Evolutionary conservation across 768 basidiomycete genomes (phyloP).

Genomic region (Mycena alexandri): DNA sequence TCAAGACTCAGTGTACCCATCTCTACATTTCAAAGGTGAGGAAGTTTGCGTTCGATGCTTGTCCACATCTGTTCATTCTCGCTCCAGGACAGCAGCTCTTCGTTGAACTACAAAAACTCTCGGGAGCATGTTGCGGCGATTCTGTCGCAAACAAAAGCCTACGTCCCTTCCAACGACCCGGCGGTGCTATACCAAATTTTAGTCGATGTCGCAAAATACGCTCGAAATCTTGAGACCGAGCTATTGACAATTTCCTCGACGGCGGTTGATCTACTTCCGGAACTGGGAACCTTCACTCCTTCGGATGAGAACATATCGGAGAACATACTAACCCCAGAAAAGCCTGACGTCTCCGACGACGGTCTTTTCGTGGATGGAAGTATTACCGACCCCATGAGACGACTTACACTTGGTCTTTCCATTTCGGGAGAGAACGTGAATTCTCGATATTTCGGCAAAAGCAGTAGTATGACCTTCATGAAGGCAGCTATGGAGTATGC

Average conservation of each 20-base stretch:
- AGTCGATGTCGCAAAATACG: slow-evolving; percentile 31
- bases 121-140: slow-evolving; percentile 29
- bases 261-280: neutral
- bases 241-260: slow-evolving; percentile 14
- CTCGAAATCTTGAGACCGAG: slow-evolving; percentile 30
- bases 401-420: slow-evolving; percentile 2
- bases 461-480: slow-evolving; percentile 24
- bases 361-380: slow-evolving; percentile 14
- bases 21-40: slow-evolving; percentile 62
- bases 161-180: slow-evolving; percentile 30
- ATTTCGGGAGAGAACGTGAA: slow-evolving; percentile 12
- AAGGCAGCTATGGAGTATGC: slow-evolving; percentile 19
- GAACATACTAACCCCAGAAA: neutral
- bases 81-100: slow-evolving; percentile 14
- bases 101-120: slow-evolving; percentile 21
- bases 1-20: slow-evolving; percentile 66
- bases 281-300: no score
- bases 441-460: slow-evolving; percentile 18
- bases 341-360: neutral
- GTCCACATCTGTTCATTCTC: neutral
- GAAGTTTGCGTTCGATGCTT: neutral
- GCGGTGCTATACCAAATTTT: slow-evolving; percentile 9
- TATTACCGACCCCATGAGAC: slow-evolving; percentile 15
- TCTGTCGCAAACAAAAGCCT: slow-evolving; percentile 23
- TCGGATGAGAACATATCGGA: neutral